phyloP scores from a whole-genome alignment of 2,329 filamentous ascomycete species.

The Endothia cerciana region DNA sequence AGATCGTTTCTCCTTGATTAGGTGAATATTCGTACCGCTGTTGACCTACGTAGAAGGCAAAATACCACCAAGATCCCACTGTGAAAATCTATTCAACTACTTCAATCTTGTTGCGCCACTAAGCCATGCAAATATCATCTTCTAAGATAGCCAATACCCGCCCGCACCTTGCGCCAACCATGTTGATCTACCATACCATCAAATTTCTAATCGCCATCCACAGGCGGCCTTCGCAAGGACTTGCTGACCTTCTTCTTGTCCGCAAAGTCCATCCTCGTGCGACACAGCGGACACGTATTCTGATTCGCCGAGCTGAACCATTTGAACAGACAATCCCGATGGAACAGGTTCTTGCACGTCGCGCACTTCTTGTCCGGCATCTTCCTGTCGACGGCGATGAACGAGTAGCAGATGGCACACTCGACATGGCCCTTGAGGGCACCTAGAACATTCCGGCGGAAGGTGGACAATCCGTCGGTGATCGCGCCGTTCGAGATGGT shows the following conservation, averaged over 20 bases:
- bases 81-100: background rate
- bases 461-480: constrained; percentile 83
- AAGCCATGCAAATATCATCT: background rate
- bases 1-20: no score
- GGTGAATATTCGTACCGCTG: no score
- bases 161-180: background rate
- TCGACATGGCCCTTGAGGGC: constrained; percentile 92
- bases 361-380: constrained; percentile 89
- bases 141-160: background rate
- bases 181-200: background rate
- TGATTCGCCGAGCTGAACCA: constrained; percentile 96
- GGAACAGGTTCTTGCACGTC: constrained; percentile 94
- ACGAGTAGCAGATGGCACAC: constrained; percentile 95
- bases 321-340: constrained; percentile 86
- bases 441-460: constrained; percentile 83
- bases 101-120: background rate
- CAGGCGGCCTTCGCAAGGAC: constrained; percentile 8
- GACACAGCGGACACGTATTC: constrained; percentile 88
- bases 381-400: constrained; percentile 86
- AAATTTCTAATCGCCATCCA: constrained; percentile 6
- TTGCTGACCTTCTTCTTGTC: constrained; percentile 29
- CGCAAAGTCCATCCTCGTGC: constrained; percentile 77
- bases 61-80: background rate
- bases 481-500: constrained; percentile 90
- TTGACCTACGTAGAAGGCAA: no score